Evolutionary conservation across 2,329 filamentous ascomycete genomes (phyloP).

Genomic region (Exophiala lecanii-corni): DNA sequence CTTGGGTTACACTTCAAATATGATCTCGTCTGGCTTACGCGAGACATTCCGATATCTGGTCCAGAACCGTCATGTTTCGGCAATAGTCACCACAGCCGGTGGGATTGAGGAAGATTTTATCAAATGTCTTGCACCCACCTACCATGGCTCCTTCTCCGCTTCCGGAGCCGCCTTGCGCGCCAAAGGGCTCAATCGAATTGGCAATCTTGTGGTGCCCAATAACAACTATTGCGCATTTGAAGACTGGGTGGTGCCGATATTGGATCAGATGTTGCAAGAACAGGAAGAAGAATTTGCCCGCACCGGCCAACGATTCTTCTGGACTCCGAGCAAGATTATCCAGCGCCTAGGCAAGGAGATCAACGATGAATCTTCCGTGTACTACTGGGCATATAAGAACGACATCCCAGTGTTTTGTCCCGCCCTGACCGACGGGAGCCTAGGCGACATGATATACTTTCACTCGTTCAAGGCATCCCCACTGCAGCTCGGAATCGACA

Average conservation of each 20-base stretch:
- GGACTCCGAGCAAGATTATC: slow-evolving; percentile 93
- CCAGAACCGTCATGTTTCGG: slow-evolving; percentile 85
- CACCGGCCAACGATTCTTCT: slow-evolving; percentile 65
- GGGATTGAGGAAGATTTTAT: slow-evolving; percentile 97
- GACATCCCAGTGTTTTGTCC: slow-evolving; percentile 96
- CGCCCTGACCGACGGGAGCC: slow-evolving; percentile 86
- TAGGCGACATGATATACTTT: slow-evolving; percentile 98
- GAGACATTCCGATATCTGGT: slow-evolving; percentile 90
- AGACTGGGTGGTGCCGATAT: slow-evolving; percentile 92
- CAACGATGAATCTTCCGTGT: slow-evolving; percentile 83
- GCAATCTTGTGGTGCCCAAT: slow-evolving; percentile 92
- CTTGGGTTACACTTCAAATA: slow-evolving; percentile 93
- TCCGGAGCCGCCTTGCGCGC: slow-evolving; percentile 71
- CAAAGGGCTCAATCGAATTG: slow-evolving; percentile 90
- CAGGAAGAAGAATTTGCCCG: slow-evolving; percentile 74
- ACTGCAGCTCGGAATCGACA: slow-evolving; percentile 75
- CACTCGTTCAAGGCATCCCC: slow-evolving; percentile 91
- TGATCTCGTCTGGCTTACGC: slow-evolving; percentile 91
- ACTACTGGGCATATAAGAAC: slow-evolving; percentile 98
- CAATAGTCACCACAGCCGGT: slow-evolving; percentile 90
- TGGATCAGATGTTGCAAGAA: slow-evolving; percentile 91
- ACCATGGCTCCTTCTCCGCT: slow-evolving; percentile 79
- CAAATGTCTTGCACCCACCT: slow-evolving; percentile 93
- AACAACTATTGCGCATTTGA: slow-evolving; percentile 97
- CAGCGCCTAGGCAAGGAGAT: slow-evolving; percentile 88